Conservation (phyloP, 176 grass and related monocot genomes). For the Paspalum vaginatum region DNA sequence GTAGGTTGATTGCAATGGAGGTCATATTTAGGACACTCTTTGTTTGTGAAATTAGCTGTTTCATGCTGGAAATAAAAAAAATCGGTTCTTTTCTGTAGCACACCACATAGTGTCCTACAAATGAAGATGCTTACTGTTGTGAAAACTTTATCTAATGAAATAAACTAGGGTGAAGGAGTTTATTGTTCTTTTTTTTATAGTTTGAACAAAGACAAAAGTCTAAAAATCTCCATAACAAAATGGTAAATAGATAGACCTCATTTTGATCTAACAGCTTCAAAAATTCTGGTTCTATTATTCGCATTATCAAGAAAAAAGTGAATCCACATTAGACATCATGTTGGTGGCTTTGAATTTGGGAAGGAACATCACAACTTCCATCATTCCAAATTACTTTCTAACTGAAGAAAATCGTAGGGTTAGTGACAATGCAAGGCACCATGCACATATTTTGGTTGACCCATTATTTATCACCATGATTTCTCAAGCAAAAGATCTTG, state of each 20-base stretch:
- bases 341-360: neutral
- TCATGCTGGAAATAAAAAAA: too few species aligned
- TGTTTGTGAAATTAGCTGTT: too few species aligned
- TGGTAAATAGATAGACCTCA: neutral
- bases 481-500: neutral
- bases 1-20: too few species aligned
- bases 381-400: neutral
- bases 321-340: neutral
- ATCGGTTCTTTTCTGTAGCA: too few species aligned
- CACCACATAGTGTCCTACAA: neutral
- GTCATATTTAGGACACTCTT: too few species aligned
- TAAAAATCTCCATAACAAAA: slow-evolving; percentile 21
- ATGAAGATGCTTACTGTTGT: neutral
- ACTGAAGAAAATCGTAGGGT: neutral
- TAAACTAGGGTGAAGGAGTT: neutral
- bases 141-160: neutral
- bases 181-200: neutral
- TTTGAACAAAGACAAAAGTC: neutral
- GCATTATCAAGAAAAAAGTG: neutral
- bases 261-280: neutral
- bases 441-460: neutral
- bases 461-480: neutral
- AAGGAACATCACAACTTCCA: neutral
- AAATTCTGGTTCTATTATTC: neutral
- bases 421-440: neutral